Base-by-base conservation (phyloP, 768 basidiomycete species). In the Trametes elegans region DNA sequence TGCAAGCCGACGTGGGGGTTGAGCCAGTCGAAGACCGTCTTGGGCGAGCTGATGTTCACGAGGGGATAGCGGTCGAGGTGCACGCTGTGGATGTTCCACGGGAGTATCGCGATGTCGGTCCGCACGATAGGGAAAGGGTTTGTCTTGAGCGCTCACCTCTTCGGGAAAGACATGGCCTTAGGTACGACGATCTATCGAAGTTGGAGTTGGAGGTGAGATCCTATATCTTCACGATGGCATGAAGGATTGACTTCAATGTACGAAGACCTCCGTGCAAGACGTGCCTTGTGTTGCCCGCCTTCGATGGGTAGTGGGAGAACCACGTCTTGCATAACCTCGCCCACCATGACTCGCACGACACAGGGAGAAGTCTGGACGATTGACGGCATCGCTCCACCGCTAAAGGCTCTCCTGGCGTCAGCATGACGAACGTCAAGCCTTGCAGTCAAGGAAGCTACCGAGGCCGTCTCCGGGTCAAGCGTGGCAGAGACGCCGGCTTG, bases 221-320 rank as follows among this genome's bases (percentile, higher is more conserved):
- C 8, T 28, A 8, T n/a, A 23, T 28, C 9, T 23, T 16, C n/a
- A n/a, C n/a, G n/a, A n/a, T n/a, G n/a, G 5, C n/a, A 32, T 32
- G n/a, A 27, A 38, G 24, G 3, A 58, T 63, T 1, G 21, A 70
- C 71, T 61, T 70, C 73, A 4, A 83, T 66, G 51, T 79, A 84
- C n/a, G 62, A 73, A 0, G 81, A 84, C 55, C 78, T 81, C 40
- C 83, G 72, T 9, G 83, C 82, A 29, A 84, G 61, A 7, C 79
- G 74, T 11, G 75, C 59, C 60, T 71, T 80, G 0, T 63, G 42
- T 10, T 68, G 67, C 18, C 57, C 50, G 3, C 70, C 68, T 29
- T 73, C 59, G 10, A 83, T 64, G 11, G 78, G 78, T 31, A 79
- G 73, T 0, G 80, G 80, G 39, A 73, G 80, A 1, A 32, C 3